Percentiles rank a stretch among this genome's conserved stretches.
These are phyloP conservation scores for Phalaenopsis equestris DNA, from an alignment of 106 monocot genomes.

Conservation along the genomic window DNA sequence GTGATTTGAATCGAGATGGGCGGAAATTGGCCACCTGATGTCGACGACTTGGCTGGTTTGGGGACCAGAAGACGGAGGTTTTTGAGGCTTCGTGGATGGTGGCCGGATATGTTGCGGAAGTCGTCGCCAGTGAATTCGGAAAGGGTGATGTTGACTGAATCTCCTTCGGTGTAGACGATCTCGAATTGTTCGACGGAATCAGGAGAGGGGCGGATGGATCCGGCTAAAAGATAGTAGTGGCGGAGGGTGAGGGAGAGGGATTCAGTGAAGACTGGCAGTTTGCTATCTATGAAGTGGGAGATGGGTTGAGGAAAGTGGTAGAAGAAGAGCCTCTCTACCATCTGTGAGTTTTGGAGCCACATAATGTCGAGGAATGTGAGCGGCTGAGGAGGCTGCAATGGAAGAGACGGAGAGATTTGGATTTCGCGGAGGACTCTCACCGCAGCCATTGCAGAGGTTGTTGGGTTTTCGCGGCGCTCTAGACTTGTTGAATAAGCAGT, in stretches of 20 bases:
- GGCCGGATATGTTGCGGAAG: constrained; percentile 12
- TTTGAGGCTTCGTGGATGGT: constrained; percentile 6
- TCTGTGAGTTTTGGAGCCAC: constrained; percentile 9
- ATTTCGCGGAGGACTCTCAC: constrained; percentile 3
- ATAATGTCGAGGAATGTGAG: constrained; percentile 27
- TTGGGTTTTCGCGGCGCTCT: neutral
- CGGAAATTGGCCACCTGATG: constrained; percentile 18
- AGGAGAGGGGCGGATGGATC: constrained; percentile 7
- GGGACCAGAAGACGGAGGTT: constrained; percentile 19
- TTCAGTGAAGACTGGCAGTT: constrained; percentile 27
- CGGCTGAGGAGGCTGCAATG: constrained; percentile 9
- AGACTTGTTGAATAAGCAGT: too few species aligned
- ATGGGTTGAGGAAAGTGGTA: constrained; percentile 21
- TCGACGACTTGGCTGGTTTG: neutral
- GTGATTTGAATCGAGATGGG: constrained; percentile 21
- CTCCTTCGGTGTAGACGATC: constrained; percentile 22
- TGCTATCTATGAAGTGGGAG: constrained; percentile 15
- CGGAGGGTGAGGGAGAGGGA: constrained; percentile 44
- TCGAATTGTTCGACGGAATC: constrained; percentile 15
- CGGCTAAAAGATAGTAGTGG: constrained; percentile 33
- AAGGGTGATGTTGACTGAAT: constrained; percentile 20
- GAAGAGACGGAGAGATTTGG: neutral
- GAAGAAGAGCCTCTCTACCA: constrained; percentile 53
- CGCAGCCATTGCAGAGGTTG: neutral
- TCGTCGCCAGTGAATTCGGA: constrained; percentile 18